Conservation (phyloP, 2,329 filamentous ascomycete species). For the Apiospora pterosperma region DNA sequence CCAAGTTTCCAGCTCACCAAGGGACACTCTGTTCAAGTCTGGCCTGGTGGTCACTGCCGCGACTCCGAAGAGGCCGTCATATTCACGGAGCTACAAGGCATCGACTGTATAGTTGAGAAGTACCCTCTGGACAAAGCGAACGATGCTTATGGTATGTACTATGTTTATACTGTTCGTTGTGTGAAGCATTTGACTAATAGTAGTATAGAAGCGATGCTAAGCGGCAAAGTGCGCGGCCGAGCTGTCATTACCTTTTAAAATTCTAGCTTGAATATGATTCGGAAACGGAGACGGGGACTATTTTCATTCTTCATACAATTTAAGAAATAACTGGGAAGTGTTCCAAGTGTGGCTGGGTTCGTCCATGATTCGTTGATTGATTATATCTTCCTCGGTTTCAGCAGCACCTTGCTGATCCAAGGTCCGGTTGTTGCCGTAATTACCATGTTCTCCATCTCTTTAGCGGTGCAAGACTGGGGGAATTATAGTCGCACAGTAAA, state of each 20-base stretch:
- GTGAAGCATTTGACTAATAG: background rate
- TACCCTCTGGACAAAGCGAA: slow-evolving; percentile 13
- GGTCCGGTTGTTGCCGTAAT: too few relatives aligned
- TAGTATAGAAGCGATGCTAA: slow-evolving; percentile 10
- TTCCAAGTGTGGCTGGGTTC: too few relatives aligned
- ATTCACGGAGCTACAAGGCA: slow-evolving; percentile 12
- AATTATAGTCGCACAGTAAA: too few relatives aligned
- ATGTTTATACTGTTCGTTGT: background rate
- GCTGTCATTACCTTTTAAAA: slow-evolving; percentile 11
- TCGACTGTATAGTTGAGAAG: slow-evolving; percentile 13
- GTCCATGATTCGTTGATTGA: too few relatives aligned
- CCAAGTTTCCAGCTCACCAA: slow-evolving; percentile 19
- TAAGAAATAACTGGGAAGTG: too few relatives aligned
- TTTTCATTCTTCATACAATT: background rate
- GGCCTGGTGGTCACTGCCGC: slow-evolving; percentile 11
- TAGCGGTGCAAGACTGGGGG: too few relatives aligned
- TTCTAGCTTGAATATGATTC: background rate
- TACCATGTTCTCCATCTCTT: too few relatives aligned
- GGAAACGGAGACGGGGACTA: background rate
- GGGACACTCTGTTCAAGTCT: slow-evolving; percentile 14
- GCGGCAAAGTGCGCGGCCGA: slow-evolving; percentile 12
- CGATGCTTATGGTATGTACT: slow-evolving; percentile 14
- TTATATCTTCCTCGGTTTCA: too few relatives aligned
- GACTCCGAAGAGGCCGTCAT: slow-evolving; percentile 13
- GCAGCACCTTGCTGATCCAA: too few relatives aligned